These are phyloP conservation scores for Globisporangium sylvaticum DNA, from an alignment of 352 stramenopile species.

Conservation along the genomic window DNA sequence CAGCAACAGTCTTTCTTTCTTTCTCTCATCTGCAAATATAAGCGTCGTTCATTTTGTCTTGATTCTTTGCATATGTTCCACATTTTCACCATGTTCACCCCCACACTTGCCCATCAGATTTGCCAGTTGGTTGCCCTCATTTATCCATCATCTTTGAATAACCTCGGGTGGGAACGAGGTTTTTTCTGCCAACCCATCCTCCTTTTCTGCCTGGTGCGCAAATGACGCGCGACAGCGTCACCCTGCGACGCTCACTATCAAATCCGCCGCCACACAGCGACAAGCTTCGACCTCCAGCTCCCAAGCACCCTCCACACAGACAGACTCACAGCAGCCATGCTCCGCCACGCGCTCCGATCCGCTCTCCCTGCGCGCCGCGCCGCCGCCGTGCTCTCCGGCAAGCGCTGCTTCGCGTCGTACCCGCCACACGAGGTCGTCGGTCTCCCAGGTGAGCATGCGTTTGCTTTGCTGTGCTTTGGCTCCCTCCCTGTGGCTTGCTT, in stretches of 20 bases:
- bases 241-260: not conserved
- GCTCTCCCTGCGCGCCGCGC: constrained; percentile 37
- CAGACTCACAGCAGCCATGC: constrained; percentile 33
- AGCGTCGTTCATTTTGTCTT: constrained; percentile 3
- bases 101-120: too few species aligned
- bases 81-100: not conserved
- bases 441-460: constrained; percentile 48
- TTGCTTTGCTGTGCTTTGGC: not conserved
- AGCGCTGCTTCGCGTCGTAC: constrained; percentile 67
- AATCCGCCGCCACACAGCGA: not conserved
- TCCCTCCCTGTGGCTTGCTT: not conserved
- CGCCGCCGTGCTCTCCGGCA: constrained; percentile 21
- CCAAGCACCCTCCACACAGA: not conserved
- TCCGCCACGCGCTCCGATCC: constrained; percentile 57
- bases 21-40: not conserved
- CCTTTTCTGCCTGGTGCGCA: constrained; percentile 10
- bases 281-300: not conserved
- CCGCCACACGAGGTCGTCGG: constrained; percentile 75
- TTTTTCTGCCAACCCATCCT: not conserved
- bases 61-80: too few species aligned
- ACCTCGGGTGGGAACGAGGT: not conserved
- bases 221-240: not conserved
- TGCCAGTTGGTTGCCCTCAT: too few species aligned
- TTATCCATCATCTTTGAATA: not conserved
- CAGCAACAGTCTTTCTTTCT: not conserved